A percentile compares a stretch with the other conserved stretches of the same genome.
Conservation (phyloP, 2,329 filamentous ascomycete species). For the Alternaria sp. region DNA sequence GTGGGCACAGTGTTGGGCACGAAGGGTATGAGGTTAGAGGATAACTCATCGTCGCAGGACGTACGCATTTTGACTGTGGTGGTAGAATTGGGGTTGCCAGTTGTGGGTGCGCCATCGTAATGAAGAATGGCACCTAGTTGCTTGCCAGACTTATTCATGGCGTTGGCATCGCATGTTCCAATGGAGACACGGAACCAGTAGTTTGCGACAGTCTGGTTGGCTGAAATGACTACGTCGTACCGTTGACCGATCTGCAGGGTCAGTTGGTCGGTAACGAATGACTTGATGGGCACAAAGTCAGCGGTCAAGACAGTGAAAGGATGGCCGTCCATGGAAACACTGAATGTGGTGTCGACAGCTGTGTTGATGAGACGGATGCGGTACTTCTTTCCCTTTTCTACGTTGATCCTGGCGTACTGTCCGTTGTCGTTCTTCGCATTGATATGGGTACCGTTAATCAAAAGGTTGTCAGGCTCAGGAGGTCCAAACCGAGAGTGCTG, state of each 20-base stretch:
- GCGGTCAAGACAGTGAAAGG: conserved; percentile 54
- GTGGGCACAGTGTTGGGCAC: conserved; percentile 53
- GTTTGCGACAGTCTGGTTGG: conserved; percentile 55
- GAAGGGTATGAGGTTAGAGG: conserved; percentile 49
- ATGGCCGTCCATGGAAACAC: conserved; percentile 52
- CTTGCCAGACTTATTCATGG: conserved; percentile 39
- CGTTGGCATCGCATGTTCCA: conserved; percentile 47
- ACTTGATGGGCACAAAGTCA: conserved; percentile 56
- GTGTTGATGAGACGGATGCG: conserved; percentile 68
- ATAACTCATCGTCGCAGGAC: conserved; percentile 51
- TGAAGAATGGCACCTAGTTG: conserved; percentile 52
- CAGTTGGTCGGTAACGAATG: conserved; percentile 49
- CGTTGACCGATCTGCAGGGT: conserved; percentile 51
- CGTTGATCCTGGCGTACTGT: conserved; percentile 46
- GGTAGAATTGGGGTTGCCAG: conserved; percentile 48
- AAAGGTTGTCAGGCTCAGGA: conserved; percentile 56
- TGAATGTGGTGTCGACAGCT: conserved; percentile 45
- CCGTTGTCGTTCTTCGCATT: conserved; percentile 52
- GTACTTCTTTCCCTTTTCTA: conserved; percentile 61
- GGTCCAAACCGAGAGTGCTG: conserved; percentile 46
- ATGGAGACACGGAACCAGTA: conserved; percentile 58
- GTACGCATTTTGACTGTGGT: conserved; percentile 44
- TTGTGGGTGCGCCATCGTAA: conserved; percentile 47
- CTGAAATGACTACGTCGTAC: conserved; percentile 58
- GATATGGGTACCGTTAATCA: conserved; percentile 66